Evolutionary conservation across 352 stramenopile genomes (phyloP).

Genomic region (Globisporangium polare): DNA sequence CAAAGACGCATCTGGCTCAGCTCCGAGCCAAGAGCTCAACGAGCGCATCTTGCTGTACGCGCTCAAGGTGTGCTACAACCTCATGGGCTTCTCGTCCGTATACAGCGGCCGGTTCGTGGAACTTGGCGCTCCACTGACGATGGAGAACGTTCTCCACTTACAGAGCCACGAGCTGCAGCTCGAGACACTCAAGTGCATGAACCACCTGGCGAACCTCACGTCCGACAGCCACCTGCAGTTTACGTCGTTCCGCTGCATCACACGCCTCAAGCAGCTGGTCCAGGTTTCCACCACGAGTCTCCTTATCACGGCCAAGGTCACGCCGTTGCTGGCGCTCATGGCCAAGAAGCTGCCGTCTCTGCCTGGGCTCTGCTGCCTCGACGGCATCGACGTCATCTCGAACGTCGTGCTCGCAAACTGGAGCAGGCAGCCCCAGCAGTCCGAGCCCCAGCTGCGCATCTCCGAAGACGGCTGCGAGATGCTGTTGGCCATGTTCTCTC

Average conservation of each 20-base stretch:
- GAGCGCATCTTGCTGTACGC: conserved; percentile 29
- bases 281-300: conserved; percentile 7
- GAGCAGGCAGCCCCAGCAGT: neutral
- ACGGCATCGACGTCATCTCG: conserved; percentile 37
- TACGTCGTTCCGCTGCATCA: conserved; percentile 22
- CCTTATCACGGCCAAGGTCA: conserved; percentile 36
- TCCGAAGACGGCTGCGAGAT: conserved; percentile 49
- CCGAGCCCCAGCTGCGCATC: conserved; percentile 16
- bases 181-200: conserved; percentile 32
- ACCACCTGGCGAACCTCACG: conserved; percentile 22
- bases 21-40: conserved; percentile 10
- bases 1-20: conserved; percentile 4
- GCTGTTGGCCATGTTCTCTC: conserved; percentile 39
- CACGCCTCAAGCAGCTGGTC: conserved; percentile 15
- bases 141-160: conserved; percentile 49
- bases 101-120: conserved; percentile 40
- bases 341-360: conserved; percentile 36
- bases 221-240: conserved; percentile 23
- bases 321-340: conserved; percentile 48
- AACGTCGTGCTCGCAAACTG: conserved; percentile 24
- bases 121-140: conserved; percentile 26
- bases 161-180: conserved; percentile 34
- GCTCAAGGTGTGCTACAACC: conserved; percentile 32
- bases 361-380: conserved; percentile 37
- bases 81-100: conserved; percentile 35